Evolutionary conservation across 768 basidiomycete species (phyloP).

Genomic region (Collybiopsis luxurians): DNA sequence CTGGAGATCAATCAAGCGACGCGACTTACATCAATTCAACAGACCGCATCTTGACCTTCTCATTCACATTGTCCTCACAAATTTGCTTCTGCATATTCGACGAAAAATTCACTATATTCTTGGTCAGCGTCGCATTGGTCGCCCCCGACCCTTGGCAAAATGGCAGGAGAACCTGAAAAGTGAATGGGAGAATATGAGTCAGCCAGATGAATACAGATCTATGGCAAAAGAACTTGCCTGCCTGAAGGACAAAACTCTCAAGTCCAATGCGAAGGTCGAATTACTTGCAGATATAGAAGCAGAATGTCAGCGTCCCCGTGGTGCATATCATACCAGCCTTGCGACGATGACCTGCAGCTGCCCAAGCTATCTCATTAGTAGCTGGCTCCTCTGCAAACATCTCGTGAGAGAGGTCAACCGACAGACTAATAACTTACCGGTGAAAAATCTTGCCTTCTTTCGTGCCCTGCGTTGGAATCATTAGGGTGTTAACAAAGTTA

Average conservation of each 20-base stretch:
- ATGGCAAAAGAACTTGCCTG: background rate
- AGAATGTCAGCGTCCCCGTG: background rate
- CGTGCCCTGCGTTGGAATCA: too few species aligned
- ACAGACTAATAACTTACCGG: too few species aligned
- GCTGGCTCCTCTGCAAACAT: conserved; percentile 14
- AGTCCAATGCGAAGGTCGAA: background rate
- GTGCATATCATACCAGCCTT: conserved; percentile 8
- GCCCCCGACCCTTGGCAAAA: background rate
- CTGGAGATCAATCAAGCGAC: background rate
- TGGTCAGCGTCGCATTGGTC: background rate
- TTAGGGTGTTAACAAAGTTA: too few species aligned
- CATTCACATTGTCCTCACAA: background rate
- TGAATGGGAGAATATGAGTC: background rate
- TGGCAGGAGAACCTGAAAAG: background rate
- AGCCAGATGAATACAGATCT: background rate
- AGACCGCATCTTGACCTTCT: background rate
- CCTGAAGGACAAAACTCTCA: background rate
- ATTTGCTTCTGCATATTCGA: too few species aligned
- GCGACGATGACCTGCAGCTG: conserved; percentile 19
- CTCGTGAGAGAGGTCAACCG: conserved; percentile 9
- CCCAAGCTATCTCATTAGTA: conserved; percentile 12
- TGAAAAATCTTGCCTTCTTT: too few species aligned
- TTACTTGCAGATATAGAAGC: background rate
- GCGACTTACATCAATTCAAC: background rate
- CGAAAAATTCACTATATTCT: background rate